Evolutionary conservation across 2,329 filamentous ascomycete species (phyloP).

Genomic region (Paramyrothecium roridum): DNA sequence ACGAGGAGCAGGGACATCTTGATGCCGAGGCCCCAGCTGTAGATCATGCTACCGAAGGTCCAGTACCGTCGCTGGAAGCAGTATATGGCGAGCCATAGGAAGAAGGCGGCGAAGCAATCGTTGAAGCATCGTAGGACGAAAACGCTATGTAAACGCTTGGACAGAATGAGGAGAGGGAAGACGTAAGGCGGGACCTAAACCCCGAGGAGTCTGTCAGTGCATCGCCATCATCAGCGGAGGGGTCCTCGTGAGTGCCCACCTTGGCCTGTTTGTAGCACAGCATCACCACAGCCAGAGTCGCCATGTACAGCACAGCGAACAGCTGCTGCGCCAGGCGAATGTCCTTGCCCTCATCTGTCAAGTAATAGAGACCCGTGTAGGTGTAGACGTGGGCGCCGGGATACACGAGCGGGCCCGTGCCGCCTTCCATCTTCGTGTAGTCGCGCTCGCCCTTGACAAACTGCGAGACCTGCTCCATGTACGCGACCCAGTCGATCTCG

Average conservation of each 20-base stretch:
- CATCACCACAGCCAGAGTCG: conserved; percentile 73
- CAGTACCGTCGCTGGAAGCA: conserved; percentile 72
- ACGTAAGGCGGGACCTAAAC: conserved; percentile 77
- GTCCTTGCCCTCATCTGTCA: conserved; percentile 74
- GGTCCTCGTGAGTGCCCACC: conserved; percentile 36
- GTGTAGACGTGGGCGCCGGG: conserved; percentile 92
- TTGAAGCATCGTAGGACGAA: conserved; percentile 94
- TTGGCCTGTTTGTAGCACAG: conserved; percentile 74
- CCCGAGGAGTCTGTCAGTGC: neutral
- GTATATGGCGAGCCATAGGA: conserved; percentile 79
- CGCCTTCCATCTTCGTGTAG: conserved; percentile 81
- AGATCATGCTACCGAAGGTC: conserved; percentile 69
- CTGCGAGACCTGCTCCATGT: conserved; percentile 88
- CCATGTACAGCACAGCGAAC: conserved; percentile 77
- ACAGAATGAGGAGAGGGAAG: conserved; percentile 79
- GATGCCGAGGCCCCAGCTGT: conserved; percentile 77
- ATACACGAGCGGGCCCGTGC: conserved; percentile 91
- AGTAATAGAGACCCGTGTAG: conserved; percentile 73
- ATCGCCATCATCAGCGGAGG: neutral
- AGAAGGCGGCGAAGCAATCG: conserved; percentile 83
- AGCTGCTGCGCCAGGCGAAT: conserved; percentile 79
- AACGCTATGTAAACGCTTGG: conserved; percentile 90
- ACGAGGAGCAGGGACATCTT: conserved; percentile 91
- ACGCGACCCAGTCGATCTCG: conserved; percentile 96
- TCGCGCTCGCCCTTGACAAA: conserved; percentile 82